phyloP scores from a whole-genome alignment of 768 basidiomycete species.

The Termitomyces sp. region DNA sequence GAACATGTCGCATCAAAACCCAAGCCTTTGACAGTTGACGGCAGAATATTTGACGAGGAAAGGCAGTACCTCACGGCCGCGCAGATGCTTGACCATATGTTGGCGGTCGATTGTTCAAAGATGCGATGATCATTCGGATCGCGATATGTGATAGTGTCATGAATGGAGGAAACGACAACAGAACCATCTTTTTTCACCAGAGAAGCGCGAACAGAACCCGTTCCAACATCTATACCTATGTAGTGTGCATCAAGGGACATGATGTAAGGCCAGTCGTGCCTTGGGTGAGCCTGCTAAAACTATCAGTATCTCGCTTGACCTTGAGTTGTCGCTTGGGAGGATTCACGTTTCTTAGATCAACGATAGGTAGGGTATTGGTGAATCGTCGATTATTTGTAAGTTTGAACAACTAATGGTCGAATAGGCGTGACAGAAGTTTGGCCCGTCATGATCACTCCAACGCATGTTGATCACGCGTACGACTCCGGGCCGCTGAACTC shows the following conservation, averaged over 20 bases:
- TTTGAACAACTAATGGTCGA: neutral
- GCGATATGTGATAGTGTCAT: constrained; percentile 82
- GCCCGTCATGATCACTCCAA: no score
- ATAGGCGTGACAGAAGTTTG: neutral
- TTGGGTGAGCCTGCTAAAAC: neutral
- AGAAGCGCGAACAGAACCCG: constrained; percentile 87
- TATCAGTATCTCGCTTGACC: neutral
- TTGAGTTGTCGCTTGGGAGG: neutral
- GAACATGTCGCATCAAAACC: constrained; percentile 98
- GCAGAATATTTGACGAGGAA: constrained; percentile 44
- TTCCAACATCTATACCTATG: constrained; percentile 83
- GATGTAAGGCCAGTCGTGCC: neutral
- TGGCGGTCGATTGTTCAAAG: constrained; percentile 91
- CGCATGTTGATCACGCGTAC: no score
- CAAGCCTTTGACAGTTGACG: constrained; percentile 71
- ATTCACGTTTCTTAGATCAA: neutral
- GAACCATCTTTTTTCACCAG: constrained; percentile 67
- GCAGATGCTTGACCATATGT: constrained; percentile 79
- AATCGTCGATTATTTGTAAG: neutral
- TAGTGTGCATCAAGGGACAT: constrained; percentile 47
- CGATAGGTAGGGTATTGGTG: neutral
- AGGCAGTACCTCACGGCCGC: constrained; percentile 61
- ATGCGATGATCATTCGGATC: constrained; percentile 82
- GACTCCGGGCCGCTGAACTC: neutral
- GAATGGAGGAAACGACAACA: constrained; percentile 72